Conservation (phyloP, 208 protist genomes). For the Phytomonas serpens region DNA sequence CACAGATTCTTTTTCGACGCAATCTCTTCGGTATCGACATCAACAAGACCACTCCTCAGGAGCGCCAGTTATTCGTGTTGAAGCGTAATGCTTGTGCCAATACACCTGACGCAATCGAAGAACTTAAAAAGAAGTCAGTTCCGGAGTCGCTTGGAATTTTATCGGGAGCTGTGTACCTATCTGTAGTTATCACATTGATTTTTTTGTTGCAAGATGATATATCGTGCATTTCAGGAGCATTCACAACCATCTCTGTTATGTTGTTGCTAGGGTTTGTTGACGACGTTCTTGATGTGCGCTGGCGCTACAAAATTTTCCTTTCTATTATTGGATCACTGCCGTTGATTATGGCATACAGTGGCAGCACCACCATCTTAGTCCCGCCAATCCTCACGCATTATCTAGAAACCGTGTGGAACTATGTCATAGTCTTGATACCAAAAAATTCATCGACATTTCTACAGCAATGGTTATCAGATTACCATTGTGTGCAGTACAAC, state of each 20-base stretch:
- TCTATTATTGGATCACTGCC: constrained; percentile 94
- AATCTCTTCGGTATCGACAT: constrained; percentile 94
- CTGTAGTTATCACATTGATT: constrained; percentile 40
- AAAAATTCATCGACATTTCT: constrained; percentile 7
- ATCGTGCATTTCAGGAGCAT: constrained; percentile 44
- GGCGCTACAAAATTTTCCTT: constrained; percentile 97
- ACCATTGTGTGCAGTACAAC: not conserved
- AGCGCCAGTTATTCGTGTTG: constrained; percentile 35
- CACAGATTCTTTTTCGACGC: constrained; percentile 58
- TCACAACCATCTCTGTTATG: constrained; percentile 97
- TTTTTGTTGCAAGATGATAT: constrained; percentile 25
- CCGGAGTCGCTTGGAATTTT: constrained; percentile 79
- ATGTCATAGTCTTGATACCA: not conserved
- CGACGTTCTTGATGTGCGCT: constrained; percentile 98
- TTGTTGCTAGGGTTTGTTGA: constrained; percentile 99
- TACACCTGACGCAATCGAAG: constrained; percentile 9
- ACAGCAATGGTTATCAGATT: constrained; percentile 16
- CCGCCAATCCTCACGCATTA: constrained; percentile 39
- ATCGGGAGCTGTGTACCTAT: constrained; percentile 67
- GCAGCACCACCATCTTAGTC: constrained; percentile 84
- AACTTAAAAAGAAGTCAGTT: constrained; percentile 32
- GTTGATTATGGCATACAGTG: constrained; percentile 89
- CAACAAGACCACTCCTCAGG: constrained; percentile 87
- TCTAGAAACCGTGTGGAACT: not conserved
- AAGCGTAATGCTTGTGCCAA: constrained; percentile 18